Percentiles rank a stretch among this genome's conserved stretches.
Evolutionary conservation across 805 yeast genomes (phyloP).

Genomic region (Candida xiaguanensis): DNA sequence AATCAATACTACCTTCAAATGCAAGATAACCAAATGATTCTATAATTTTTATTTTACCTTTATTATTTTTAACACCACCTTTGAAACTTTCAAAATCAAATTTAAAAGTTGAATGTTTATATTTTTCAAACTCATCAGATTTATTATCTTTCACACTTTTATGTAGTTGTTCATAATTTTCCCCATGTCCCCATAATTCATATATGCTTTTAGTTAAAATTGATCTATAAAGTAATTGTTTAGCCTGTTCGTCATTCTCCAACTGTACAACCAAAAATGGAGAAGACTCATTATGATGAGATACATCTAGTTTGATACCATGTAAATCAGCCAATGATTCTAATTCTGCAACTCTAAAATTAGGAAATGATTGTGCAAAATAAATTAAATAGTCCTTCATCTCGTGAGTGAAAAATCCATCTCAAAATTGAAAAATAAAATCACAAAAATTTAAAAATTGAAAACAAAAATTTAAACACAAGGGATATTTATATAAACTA

Average conservation of each 20-base stretch:
- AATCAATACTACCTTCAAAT: conserved; percentile 70
- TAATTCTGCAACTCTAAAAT: conserved; percentile 77
- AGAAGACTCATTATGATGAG: conserved; percentile 48
- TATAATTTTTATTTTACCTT: conserved; percentile 55
- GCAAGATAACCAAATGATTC: conserved; percentile 69
- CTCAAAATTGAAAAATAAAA: not conserved
- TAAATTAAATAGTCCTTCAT: conserved; percentile 69
- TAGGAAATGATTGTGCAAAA: conserved; percentile 79
- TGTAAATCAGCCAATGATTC: conserved; percentile 75
- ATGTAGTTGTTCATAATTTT: conserved; percentile 55
- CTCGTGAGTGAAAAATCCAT: no score
- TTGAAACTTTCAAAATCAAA: conserved; percentile 78
- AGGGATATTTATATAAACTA: no score
- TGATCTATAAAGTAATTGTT: conserved; percentile 58
- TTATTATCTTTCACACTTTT: conserved; percentile 35
- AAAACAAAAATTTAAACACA: not conserved
- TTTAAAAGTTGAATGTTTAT: conserved; percentile 57
- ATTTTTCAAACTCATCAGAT: conserved; percentile 30
- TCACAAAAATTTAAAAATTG: not conserved
- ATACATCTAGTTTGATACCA: conserved; percentile 54
- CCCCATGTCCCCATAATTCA: conserved; percentile 80
- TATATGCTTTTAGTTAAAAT: conserved; percentile 72
- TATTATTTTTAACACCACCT: conserved; percentile 41
- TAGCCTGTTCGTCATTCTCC: conserved; percentile 65
- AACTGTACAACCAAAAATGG: conserved; percentile 76